Conservation (phyloP, 139 green algal genomes). For the Chlamydomonas sphaeroides region DNA sequence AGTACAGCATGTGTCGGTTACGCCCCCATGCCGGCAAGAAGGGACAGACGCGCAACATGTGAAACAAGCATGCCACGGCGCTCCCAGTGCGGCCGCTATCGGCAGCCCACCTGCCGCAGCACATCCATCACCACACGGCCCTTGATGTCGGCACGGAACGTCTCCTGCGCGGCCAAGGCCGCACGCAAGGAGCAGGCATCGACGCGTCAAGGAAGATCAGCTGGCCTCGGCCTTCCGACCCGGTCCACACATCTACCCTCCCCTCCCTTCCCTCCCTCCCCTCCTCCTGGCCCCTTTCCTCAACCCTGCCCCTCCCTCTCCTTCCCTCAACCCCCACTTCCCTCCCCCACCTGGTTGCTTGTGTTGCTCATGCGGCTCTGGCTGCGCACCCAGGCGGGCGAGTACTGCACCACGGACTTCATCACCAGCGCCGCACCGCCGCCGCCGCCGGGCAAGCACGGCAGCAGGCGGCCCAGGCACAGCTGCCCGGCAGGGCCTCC, state of each 20-base stretch:
- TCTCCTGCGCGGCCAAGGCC: constrained; percentile 36
- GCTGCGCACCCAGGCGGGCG: constrained; percentile 29
- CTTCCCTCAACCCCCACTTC: constrained; percentile 59
- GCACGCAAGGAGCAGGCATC: too few relatives aligned
- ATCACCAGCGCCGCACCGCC: not conserved
- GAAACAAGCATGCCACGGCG: too few relatives aligned
- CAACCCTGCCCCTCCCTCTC: not conserved
- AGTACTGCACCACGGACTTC: constrained; percentile 62
- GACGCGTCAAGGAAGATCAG: too few relatives aligned
- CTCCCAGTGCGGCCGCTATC: too few relatives aligned
- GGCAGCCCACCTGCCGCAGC: constrained; percentile 56
- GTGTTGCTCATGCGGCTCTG: constrained; percentile 72
- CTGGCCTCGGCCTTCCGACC: not conserved
- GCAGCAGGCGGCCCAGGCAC: constrained; percentile 23
- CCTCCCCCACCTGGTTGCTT: constrained; percentile 81
- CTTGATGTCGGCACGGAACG: constrained; percentile 47
- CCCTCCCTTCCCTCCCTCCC: too few relatives aligned
- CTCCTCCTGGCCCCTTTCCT: not conserved
- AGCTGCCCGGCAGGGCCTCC: too few relatives aligned
- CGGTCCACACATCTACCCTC: too few relatives aligned
- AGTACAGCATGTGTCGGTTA: too few relatives aligned
- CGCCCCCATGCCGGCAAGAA: too few relatives aligned
- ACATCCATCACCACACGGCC: constrained; percentile 61
- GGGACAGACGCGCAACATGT: too few relatives aligned
- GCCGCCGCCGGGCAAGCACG: not conserved